phyloP scores from a whole-genome alignment of 2,329 filamentous ascomycete genomes.

The Neophaeococcomyces aloes region DNA sequence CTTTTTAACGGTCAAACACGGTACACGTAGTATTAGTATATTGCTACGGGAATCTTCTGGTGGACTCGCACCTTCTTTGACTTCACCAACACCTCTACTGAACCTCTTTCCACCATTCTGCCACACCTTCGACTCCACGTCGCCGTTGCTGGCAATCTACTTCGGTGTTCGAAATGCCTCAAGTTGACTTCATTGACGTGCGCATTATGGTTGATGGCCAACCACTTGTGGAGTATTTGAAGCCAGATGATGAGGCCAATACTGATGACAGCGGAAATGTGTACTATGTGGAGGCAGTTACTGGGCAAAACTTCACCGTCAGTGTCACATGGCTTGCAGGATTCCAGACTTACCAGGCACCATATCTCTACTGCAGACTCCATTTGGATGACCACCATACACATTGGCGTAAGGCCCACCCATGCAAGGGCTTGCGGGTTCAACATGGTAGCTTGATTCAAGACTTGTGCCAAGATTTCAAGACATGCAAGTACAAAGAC shows the following conservation, averaged over 20 bases:
- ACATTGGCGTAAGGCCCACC: background rate
- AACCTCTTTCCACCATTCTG: no score
- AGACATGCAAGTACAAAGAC: background rate
- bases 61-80: no score
- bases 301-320: constrained; percentile 8
- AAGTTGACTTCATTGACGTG: constrained; percentile 6
- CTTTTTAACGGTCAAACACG: no score
- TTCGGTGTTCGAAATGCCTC: constrained; percentile 6
- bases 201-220: constrained; percentile 7
- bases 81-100: no score
- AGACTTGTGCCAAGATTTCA: background rate
- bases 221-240: constrained; percentile 9
- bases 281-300: background rate
- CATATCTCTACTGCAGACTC: background rate
- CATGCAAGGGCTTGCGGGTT: background rate
- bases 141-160: no score
- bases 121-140: background rate
- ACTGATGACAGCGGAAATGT: background rate
- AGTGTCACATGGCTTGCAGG: constrained; percentile 6
- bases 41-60: no score
- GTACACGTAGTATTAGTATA: no score
- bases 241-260: constrained; percentile 1
- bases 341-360: constrained; percentile 2
- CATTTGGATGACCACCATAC: background rate
- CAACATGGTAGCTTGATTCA: background rate